Evolutionary conservation across 2,329 filamentous ascomycete species (phyloP), one percentile per base, ranked within the genome.

Genomic region (Juglanconis oblonga): DNA sequence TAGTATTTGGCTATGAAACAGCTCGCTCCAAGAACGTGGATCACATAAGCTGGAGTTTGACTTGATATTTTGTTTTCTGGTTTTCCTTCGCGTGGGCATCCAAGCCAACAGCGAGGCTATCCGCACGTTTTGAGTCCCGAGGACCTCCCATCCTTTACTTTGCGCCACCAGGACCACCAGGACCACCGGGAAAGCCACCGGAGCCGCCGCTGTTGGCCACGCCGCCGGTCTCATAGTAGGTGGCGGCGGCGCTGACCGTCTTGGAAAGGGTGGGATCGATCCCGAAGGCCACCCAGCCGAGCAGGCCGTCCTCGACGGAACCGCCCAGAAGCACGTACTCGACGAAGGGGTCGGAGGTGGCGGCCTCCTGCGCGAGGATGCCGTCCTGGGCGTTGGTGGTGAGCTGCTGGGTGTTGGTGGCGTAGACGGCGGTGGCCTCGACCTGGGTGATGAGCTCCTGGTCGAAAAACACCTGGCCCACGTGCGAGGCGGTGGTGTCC

Each of bases 391-490:
- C 64, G 64, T 74, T 74, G 57, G 52, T 48, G 4, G 79, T 86
- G 24, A 81, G 57, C 0, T 64, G 55, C 61, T 81, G 75, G 0
- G 72, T 76, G 71, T 84, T 84, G 58, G 70, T 69, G 5, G 62
- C 70, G 70, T 84, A 84, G 0, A 81, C 80, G 0, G 68, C 61
- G 1, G 72, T 74, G 9, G 70, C 69, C 62, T 85, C 80, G 57
- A 88, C 82, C 44, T 74, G 64, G 32, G 67, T 66, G 64, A 84
- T 79, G 9, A 89, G 79, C 63, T 77, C 75, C 68, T 87, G 81
- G 69, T 88, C 84, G 69, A 87, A 86, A 77, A 86, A 89, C 54
- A 86, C 68, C 69, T 90, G 86, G 17, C 86, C 86, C 44, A 88
- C 78, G 72, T 89, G 85, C 7, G 81, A 79, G 59, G 83, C 78